phyloP scores from a whole-genome alignment of 108 stramenopile genomes.

The Skeletonema grethae region DNA sequence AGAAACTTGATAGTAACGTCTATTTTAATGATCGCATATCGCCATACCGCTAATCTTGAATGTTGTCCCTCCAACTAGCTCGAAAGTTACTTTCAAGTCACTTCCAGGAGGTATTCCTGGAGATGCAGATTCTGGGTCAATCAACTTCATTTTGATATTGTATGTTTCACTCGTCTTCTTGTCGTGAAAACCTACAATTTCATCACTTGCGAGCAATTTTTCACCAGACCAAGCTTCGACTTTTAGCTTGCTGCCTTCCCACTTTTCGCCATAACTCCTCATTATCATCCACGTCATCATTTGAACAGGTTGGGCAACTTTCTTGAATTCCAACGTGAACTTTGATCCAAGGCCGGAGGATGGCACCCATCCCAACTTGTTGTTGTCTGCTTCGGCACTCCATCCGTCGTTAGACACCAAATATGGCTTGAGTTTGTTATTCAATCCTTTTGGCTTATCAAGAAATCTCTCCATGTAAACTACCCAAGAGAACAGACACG shows the following conservation, averaged over 20 bases:
- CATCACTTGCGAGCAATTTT: slow-evolving; percentile 20
- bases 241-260: slow-evolving; percentile 56
- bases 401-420: slow-evolving; percentile 58
- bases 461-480: slow-evolving; percentile 53
- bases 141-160: slow-evolving; percentile 56
- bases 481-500: slow-evolving; percentile 75
- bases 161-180: slow-evolving; percentile 82
- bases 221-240: slow-evolving; percentile 42
- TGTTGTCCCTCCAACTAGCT: slow-evolving; percentile 62
- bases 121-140: background rate
- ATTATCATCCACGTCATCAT: slow-evolving; percentile 72
- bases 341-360: slow-evolving; percentile 29
- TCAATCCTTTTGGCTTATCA: slow-evolving; percentile 52
- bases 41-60: slow-evolving; percentile 86
- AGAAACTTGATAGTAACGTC: background rate
- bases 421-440: slow-evolving; percentile 49
- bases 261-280: slow-evolving; percentile 81
- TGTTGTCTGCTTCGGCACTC: slow-evolving; percentile 56
- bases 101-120: slow-evolving; percentile 14
- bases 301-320: slow-evolving; percentile 52
- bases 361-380: slow-evolving; percentile 70
- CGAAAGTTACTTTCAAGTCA: slow-evolving; percentile 40
- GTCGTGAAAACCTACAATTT: slow-evolving; percentile 63
- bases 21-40: slow-evolving; percentile 54
- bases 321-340: slow-evolving; percentile 45